Evolutionary conservation across 2,329 filamentous ascomycete species (phyloP), one percentile per base, ranked within the genome.

Genomic region (Davidsoniella eucalypti): DNA sequence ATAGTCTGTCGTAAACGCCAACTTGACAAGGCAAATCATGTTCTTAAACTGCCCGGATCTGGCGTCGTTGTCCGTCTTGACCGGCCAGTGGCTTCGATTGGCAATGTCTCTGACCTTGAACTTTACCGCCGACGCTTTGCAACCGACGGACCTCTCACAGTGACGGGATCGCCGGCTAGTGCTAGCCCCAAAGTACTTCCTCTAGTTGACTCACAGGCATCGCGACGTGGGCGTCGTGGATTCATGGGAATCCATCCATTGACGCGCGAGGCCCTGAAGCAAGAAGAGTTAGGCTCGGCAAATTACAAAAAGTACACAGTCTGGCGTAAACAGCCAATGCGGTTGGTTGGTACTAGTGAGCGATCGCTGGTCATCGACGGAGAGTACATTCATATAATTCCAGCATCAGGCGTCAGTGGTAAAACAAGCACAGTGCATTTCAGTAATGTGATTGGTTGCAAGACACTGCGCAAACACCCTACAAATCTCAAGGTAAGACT

Each of bases 361-460:
- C 77, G 84, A 52, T 76, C 86, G 8, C 68, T 92, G 40, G 79
- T 83, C 44, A 85, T 93, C 56, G 85, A 90, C 58, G 84, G 84
- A 53, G 86, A 93, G 61, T 92, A 88, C 62, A 78, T 93, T 54
- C 84, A 90, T 63, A 87, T 93, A 58, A 82, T 87, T 73, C 84
- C 85, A 23, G 71, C 76, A 1, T 75, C 75, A 2, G 73, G 73
- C 8, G 72, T 70, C 18, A 72, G 70, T 50, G 76, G 76, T 36
- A 87, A 87, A 66, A 83, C 79, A 33, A 87, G 84, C 2, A 87
- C 84, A 39, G 82, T 90, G 44, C 84, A 88, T 58, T 88, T 90
- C 61, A 82, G 78, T 58, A 84, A 83, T 51, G 82, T 92, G 5
- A 76, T 93, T 14, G 85, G 85, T 2, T 87, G 83, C 61, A 90